These are phyloP conservation scores for Pythium oligandrum DNA, from an alignment of 352 stramenopile species.

Conservation along the genomic window DNA sequence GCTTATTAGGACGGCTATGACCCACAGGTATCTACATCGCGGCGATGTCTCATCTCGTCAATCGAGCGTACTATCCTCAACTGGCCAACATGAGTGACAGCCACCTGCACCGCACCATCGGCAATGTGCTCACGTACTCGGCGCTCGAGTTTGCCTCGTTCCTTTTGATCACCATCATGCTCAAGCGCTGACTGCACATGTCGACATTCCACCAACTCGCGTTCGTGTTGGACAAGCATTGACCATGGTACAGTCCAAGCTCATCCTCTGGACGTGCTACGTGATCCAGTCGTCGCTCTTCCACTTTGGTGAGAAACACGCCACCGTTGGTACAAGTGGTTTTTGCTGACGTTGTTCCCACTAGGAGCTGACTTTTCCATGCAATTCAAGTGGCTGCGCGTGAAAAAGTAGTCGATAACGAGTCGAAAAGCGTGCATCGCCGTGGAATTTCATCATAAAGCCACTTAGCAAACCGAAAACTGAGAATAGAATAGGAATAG, in stretches of 20 bases:
- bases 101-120: neutral
- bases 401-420: too few relatives aligned
- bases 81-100: neutral
- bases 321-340: neutral
- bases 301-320: neutral
- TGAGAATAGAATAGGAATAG: too few relatives aligned
- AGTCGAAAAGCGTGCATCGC: too few relatives aligned
- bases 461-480: too few relatives aligned
- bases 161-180: neutral
- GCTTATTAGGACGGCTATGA: neutral
- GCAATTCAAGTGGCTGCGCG: neutral
- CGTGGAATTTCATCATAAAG: too few relatives aligned
- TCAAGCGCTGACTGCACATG: neutral
- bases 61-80: neutral
- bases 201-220: neutral
- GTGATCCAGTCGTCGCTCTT: neutral
- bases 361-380: slow-evolving; percentile 1
- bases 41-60: neutral
- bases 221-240: neutral
- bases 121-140: slow-evolving; percentile 2
- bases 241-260: neutral
- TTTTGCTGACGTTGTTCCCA: neutral
- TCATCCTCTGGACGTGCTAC: slow-evolving; percentile 1
- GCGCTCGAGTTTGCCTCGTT: neutral
- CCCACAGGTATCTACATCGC: neutral